Evolutionary conservation across 2,329 filamentous ascomycete genomes (phyloP), one percentile per base, ranked within the genome.

Genomic region (Exophiala sp.): DNA sequence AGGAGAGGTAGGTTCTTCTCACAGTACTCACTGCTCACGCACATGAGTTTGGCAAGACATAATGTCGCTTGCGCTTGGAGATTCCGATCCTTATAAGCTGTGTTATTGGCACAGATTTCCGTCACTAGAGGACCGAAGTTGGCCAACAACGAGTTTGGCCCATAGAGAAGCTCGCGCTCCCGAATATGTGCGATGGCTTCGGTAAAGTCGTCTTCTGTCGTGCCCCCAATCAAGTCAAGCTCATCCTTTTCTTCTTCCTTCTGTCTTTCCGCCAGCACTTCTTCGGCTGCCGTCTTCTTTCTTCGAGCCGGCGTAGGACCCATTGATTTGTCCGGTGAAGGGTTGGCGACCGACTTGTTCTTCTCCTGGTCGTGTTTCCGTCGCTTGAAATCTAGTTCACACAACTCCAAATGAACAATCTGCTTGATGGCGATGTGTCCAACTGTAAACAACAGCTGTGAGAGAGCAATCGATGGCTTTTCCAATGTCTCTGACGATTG

Each of bases 381-480:
- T 46, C 91, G 86, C 74, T 98, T 98, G 70, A 98, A 98, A 68
- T 98, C 93, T 43, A 93, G 81, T 65, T 98, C 93, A 66, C 90
- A 95, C n/a, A 97, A 77, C 63, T 98, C 93, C 9, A 98, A 79
- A 66, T 98, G 93, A 0, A 98, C 94, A 60, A 98, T 98, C 65
- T 98, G 94, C 71, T 98, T 98, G 65, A 98, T 93, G 11, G 93
- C 93, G 41, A 97, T 86, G 64, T 98, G 93, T 0, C 93, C 93
- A 23, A 97, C 91, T 29, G 95, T 85, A 65, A 97, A 97, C 0
- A 98, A 76, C 1, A 98, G 77, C 63, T 97, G 93, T 0, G 93
- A 95, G 1, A 98, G 75, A 0, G 81, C 83, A 40, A 89, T 77
- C 1, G 88, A 82, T 3, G 83, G 80, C 59, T 84, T 87, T 23